These are phyloP conservation scores for Pythium utonaiense DNA, from an alignment of 352 stramenopile species.

Conservation along the genomic window DNA sequence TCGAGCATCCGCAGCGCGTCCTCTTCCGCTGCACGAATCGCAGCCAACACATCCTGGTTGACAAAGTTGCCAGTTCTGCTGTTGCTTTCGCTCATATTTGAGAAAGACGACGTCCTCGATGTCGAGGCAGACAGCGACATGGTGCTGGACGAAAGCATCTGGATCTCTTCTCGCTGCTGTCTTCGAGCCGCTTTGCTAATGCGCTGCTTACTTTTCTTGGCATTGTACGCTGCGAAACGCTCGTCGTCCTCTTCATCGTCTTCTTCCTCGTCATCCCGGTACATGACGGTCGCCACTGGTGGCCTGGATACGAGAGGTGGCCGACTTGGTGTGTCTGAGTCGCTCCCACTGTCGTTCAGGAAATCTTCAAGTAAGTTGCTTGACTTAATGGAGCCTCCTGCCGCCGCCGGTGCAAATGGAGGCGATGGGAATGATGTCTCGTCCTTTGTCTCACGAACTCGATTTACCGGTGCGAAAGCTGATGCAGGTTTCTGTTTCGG, in stretches of 20 bases:
- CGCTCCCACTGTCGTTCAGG: slow-evolving; percentile 63
- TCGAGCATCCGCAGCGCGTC: slow-evolving; percentile 63
- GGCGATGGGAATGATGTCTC: slow-evolving; percentile 8
- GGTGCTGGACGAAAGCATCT: neutral
- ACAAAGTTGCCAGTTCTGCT: neutral
- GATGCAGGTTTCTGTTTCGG: neutral
- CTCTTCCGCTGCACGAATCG: slow-evolving; percentile 63
- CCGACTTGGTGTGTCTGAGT: slow-evolving; percentile 27
- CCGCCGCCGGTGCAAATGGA: slow-evolving; percentile 1
- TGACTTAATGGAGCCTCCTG: slow-evolving; percentile 7
- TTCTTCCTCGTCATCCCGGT: slow-evolving; percentile 20
- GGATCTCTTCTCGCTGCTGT: slow-evolving; percentile 45
- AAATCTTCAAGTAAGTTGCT: slow-evolving; percentile 51
- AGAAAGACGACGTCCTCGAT: slow-evolving; percentile 16
- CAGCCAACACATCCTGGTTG: slow-evolving; percentile 55
- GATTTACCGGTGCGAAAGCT: neutral
- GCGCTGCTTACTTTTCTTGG: slow-evolving; percentile 12
- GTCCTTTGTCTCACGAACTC: neutral
- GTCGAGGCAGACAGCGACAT: slow-evolving; percentile 29
- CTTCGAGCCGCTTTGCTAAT: slow-evolving; percentile 38
- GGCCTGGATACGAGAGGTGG: neutral
- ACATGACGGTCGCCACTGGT: neutral
- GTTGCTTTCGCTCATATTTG: slow-evolving; percentile 4
- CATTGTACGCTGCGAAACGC: slow-evolving; percentile 49
- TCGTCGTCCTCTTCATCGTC: slow-evolving; percentile 28